Base-by-base conservation (phyloP, 148 eudicot species). In the Linanthus parryae region DNA sequence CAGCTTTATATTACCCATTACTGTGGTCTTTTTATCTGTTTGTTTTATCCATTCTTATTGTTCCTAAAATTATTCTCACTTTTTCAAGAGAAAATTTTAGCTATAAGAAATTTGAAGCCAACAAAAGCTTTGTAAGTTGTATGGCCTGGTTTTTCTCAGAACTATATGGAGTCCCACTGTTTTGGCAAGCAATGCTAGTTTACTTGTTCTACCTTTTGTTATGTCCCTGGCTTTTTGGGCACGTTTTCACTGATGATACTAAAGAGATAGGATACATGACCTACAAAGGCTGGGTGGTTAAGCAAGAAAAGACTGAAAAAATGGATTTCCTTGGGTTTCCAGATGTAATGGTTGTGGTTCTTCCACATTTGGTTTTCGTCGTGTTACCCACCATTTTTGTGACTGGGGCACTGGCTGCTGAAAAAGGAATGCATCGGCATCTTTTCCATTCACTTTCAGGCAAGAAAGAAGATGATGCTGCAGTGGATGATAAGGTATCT, bases 191-290 rank as follows among this genome's bases (percentile, higher is more conserved):
- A 5, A 40, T 78, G 55, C 28, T 79, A 31, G 64, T 42, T 45
- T 86, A 91, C 64, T 37, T 87, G 31, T 71, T 81, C 44, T 81
- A 81, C 72, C 98, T 91, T 56, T 9, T 84, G 28, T 65, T 79
- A 31, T 81, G 68, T 63, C 98, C 98, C 54, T 91, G 95, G 98
- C 63, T 86, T 47, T 59, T 64, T 21, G 98, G 98, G 24, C 59
- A 67, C 38, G 68, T 84, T 59, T 81, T 69, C 60, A 81, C 90
- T 12, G 86, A 73, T 46, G 86, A 73, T 30, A 74, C 57, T 31
- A n/a, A n/a, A n/a, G 79, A 71, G 66, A 59, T 71, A 55, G 76
- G 73, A 48, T 91, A 76, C 73, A 78, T 91, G 89, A 91, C 95
- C 58, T 81, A 79, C 67, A 83, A 62, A 57, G 98, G 98, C 8